Base-by-base conservation (phyloP, 192 early-diverging fungal genomes). In the Phycomyces blakesleeanus region DNA sequence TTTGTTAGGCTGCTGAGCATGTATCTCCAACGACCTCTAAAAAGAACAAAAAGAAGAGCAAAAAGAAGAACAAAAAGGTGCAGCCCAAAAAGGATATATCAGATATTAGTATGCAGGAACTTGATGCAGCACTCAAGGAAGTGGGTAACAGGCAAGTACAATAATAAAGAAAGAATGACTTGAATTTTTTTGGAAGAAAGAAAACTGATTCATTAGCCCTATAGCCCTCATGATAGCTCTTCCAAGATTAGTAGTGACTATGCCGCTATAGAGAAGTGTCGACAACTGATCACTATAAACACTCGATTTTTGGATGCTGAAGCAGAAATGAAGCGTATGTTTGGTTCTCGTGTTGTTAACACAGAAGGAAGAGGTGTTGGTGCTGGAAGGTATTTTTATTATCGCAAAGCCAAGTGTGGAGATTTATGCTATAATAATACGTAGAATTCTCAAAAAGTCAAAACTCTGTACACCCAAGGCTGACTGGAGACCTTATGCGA, bases 241-340 rank as follows among this genome's bases (percentile, higher is more conserved):
- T 29, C 58, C 1, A 62, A 59, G 14, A 27, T 57, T 14, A 66
- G 26, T 21, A 38, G n/a, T 8, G 22, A 26, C n/a, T 41, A 68
- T 18, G 41, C 9, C 27, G 15, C 40, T 1, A 20, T 40, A 12
- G 34, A 42, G 27, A 44, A 40, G 0, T 59, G 65, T 11, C 76
- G 72, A 29, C 67, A 73, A 11, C 59, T 82, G 20, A n/a, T 84
- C 42, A 67, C 78, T 10, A 64, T 84, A 37, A 90, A 95, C 49
- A 65, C 82, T 22, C 83, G 85, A 34, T 77, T 77, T 60, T 67
- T 95, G 50, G 92, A 94, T 72, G 83, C 90, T 20, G 91, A 92
- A 59, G 87, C 87, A 15, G 95, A 98, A 76, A 91, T 96, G 85
- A 85, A 85, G 37, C 81, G 88, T 21, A 79, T 93, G 77, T 98